Evolutionary conservation across 2,329 filamentous ascomycete genomes (phyloP).

Genomic region (Ceratocystis destructans): DNA sequence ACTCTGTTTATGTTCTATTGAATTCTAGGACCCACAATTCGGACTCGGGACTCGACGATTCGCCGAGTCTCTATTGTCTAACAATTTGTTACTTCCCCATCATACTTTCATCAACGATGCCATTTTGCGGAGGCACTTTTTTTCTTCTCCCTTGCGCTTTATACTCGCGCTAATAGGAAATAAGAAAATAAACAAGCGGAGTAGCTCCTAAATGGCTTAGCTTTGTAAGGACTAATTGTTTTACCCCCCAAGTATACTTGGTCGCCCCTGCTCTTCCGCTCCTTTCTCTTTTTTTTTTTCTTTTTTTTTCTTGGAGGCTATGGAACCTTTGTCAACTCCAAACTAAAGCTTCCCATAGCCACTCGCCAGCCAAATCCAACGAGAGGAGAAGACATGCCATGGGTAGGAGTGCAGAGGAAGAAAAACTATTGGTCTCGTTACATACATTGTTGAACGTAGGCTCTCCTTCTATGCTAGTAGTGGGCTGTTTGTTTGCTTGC

Average conservation of each 20-base stretch:
- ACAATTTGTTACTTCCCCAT: not conserved
- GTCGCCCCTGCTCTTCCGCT: not conserved
- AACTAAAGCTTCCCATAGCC: not conserved
- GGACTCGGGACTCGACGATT: not conserved
- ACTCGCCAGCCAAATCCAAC: not conserved
- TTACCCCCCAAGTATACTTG: not conserved
- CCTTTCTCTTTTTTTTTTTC: not conserved
- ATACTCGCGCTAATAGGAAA: not conserved
- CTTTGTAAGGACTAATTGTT: not conserved
- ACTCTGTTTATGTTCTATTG: not conserved
- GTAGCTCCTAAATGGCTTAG: not conserved
- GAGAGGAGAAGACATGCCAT: too few species aligned
- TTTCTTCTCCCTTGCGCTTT: not conserved
- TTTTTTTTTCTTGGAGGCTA: not conserved
- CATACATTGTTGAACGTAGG: not conserved
- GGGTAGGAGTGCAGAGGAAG: too few species aligned
- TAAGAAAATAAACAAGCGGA: not conserved
- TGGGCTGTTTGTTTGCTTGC: not conserved
- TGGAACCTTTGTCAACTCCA: not conserved
- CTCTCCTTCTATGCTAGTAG: not conserved
- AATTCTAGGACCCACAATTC: not conserved
- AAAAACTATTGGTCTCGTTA: too few species aligned
- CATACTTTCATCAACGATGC: not conserved
- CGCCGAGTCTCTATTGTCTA: not conserved
- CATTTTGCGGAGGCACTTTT: not conserved